Base-by-base conservation (phyloP, 805 yeast genomes). In the Starmerella vaccinii region DNA sequence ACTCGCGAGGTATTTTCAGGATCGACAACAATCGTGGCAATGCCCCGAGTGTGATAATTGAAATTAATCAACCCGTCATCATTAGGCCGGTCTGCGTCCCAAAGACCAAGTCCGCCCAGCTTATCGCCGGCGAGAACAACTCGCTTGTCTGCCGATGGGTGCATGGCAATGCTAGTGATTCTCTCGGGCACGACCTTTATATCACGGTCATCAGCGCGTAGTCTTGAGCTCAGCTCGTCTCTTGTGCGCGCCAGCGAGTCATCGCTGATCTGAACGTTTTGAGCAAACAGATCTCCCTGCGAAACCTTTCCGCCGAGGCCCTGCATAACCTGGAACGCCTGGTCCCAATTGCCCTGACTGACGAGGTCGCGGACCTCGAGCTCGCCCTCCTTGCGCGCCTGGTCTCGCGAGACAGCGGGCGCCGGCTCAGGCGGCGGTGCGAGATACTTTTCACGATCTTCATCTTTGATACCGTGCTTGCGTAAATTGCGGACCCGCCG, bases 91-190 rank as follows among this genome's bases (percentile, higher is more conserved):
- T 68, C 74, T 7, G 84, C 82, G 40, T 89, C 80, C 97, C 97
- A 90, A 15, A 92, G 72, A 0, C 97, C 97, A 39, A 88, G 67
- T 55, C 79, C 76, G 5, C 98, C 98, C n/a, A 69, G 68, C 12
- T 86, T 85, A 66, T 92, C 98, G 42, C 97, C 97, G 1, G 88
- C 96, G 29, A 85, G 63, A 1, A 88, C 72, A 4, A 90, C 60
- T 56, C 82, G 73, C 53, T 79, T 78, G 0, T 72, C 74, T 0
- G 62, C 63, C 0, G 84, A 67, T 0, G 97, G 96, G 65, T 90
- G 97, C 63, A 86, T 82, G 35, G 73, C 70, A 37, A 88, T 73
- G 2, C 84, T 71, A 0, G 89, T 79, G 63, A 90, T 80, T 52
- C 98, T 71, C 47, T 81, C 83, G 33, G 76, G 75, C 4, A 59